phyloP scores from a whole-genome alignment of 345 rosid genomes.

The Cardiospermum halicacabum region DNA sequence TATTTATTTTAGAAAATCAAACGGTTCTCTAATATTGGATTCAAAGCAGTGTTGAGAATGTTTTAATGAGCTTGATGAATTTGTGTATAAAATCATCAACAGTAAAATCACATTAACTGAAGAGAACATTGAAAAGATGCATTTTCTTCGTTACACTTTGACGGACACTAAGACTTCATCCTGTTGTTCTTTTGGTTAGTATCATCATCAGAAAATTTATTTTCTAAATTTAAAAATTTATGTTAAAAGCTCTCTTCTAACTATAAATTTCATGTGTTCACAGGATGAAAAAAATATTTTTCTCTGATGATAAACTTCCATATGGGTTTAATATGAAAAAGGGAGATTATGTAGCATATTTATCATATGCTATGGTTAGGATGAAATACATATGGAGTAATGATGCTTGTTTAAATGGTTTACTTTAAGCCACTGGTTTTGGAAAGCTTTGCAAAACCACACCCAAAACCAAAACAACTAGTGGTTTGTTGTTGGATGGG shows the following conservation, averaged over 20 bases:
- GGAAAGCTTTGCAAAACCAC: no score
- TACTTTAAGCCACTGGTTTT: no score
- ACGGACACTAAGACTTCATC: constrained; percentile 32
- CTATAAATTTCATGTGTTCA: no score
- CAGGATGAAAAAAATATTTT: constrained; percentile 20
- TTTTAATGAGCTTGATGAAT: constrained; percentile 20
- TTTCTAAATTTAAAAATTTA: no score
- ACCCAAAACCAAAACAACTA: no score
- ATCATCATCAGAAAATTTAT: no score
- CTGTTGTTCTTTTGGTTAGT: constrained; percentile 23
- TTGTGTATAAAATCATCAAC: constrained; percentile 14
- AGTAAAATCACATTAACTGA: constrained; percentile 22
- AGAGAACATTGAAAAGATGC: constrained; percentile 20
- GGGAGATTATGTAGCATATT: constrained; percentile 20
- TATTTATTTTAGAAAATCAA: constrained; percentile 23
- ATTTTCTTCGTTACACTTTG: constrained; percentile 26
- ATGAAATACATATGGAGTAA: constrained; percentile 26
- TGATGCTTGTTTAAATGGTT: no score
- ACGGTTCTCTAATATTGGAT: constrained; percentile 26
- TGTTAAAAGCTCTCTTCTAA: no score
- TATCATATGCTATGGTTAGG: constrained; percentile 30
- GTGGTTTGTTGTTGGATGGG: no score
- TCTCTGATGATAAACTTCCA: constrained; percentile 20
- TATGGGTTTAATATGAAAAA: constrained; percentile 22
- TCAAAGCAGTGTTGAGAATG: constrained; percentile 12